Evolutionary conservation across 208 protist species (phyloP), one percentile per base, ranked within the genome.

Genomic region (Porcisia hertigi): DNA sequence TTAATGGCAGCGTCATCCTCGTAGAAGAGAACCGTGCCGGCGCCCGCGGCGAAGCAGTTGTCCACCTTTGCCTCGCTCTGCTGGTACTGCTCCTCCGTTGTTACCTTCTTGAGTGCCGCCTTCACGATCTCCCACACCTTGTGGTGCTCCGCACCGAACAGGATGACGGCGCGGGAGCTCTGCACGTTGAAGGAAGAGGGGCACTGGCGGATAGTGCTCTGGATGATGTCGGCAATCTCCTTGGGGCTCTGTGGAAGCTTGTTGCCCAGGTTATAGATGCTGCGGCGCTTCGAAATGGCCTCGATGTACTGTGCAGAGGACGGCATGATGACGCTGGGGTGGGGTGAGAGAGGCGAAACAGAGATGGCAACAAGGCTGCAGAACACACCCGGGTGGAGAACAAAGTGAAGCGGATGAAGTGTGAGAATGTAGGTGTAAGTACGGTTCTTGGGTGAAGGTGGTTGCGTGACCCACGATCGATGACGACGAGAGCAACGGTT

Each of bases 101-200:
- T 84, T 30, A 86, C 73, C 76, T 63, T 36, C 84, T 81, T 82
- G 73, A 81, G 69, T 64, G 84, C 81, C 18, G 77, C 81, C 75
- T 87, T 84, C 72, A 85, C 75, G 53, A 83, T 79, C 7, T 77
- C 62, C 88, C 88, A 92, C 53, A 92, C 75, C 72, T 88, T 89
- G 55, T 83, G 49, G 84, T 90, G 86, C 39, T 85, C 69, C 30
- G 30, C 79, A 41, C 88, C 88, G 76, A 86, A 90, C 36, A 92
- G 77, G 71, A 92, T 87, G 25, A 89, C 71, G 9, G 75, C 64
- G n/a, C 86, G 86, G 30, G 84, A 84, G 45, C 80, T 86, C 80
- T 92, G 85, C 57, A 82, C 78, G 71, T 92, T 90, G 76, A 92
- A 92, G 55, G 84, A 69, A 12, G 79, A 90, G 25, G 88, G 88